Conservation (phyloP, 2,329 filamentous ascomycete species). For the Colletotrichum abscissum region DNA sequence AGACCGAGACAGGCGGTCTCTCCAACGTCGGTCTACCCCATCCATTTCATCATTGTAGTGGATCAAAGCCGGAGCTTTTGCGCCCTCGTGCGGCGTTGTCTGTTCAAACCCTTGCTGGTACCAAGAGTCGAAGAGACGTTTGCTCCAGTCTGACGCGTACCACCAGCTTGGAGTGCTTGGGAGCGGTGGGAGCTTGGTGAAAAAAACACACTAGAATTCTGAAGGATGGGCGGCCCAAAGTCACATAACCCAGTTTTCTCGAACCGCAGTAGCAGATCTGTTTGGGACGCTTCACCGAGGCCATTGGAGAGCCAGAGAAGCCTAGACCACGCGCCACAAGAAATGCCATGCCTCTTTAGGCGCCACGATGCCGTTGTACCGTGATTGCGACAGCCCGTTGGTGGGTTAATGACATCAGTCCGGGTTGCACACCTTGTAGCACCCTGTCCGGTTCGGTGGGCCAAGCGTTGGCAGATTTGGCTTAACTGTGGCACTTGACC, state of each 20-base stretch:
- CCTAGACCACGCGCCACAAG: slow-evolving; percentile 15
- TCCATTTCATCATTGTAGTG: slow-evolving; percentile 32
- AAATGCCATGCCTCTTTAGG: slow-evolving; percentile 24
- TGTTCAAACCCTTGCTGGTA: slow-evolving; percentile 3
- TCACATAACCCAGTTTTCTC: slow-evolving; percentile 23
- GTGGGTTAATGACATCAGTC: slow-evolving; percentile 35
- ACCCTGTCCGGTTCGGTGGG: slow-evolving; percentile 16
- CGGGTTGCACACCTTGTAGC: slow-evolving; percentile 6
- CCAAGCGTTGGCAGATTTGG: slow-evolving; percentile 25
- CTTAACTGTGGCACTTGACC: not conserved
- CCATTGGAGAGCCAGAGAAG: slow-evolving; percentile 2
- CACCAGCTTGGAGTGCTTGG: not conserved
- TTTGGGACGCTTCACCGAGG: not conserved
- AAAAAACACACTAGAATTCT: not conserved
- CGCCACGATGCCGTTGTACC: slow-evolving; percentile 29
- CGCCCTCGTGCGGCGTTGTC: not conserved
- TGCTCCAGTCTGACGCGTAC: slow-evolving; percentile 33
- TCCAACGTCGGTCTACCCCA: slow-evolving; percentile 1
- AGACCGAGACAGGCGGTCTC: slow-evolving; percentile 5
- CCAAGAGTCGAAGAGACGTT: slow-evolving; percentile 19
- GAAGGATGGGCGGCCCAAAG: not conserved
- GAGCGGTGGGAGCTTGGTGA: not conserved
- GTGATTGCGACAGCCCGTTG: slow-evolving; percentile 30
- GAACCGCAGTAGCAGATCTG: slow-evolving; percentile 1
- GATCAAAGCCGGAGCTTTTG: slow-evolving; percentile 21